Evolutionary conservation across 345 rosid genomes (phyloP), one percentile per base, ranked within the genome.

Genomic region (Citrus glauca): DNA sequence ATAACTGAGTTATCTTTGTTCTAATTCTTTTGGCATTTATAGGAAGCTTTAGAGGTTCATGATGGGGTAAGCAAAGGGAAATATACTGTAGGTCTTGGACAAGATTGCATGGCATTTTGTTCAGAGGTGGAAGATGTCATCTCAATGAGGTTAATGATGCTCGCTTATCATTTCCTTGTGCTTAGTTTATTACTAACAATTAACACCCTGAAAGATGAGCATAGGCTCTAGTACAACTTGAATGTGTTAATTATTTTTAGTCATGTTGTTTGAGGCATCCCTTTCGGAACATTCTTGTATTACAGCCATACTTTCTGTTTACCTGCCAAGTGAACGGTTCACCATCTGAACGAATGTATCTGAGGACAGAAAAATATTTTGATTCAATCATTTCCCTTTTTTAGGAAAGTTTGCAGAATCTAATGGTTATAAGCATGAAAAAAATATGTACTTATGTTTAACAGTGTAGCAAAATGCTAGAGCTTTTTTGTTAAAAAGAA

Each of bases 81-180:
- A 82, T 96, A 92, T 80, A 94, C 98, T 2, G 91, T 96, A 72
- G 99, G 99, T 37, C 98, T 96, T 80, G 98, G 99, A 79, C 98
- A 96, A 81, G 98, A 96, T 79, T 91, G 97, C 84, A 78, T 96
- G 94, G 97, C 89, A 32, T 96, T 96, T 84, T 96, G 99, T 83
- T 85, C 93, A 0, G 99, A 96, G 84, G 93, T 96, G 76, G 99
- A 96, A 90, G 99, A 96, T 91, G 98, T 92, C 50, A 93, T 96
- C 83, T 96, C 99, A 13, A 96, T 96, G 98, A 92, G 99, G 99
- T 94, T 76, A 71, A 17, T 62, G 25, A 25, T 60, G 8, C 60
- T 33, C 38, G 27, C 57, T 16, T 8, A 8, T 7, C 16, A 0
- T 25, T 73, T 60, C 27, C 24, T 16, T 14, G 24, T 37, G 4